Evolutionary conservation across 305 asterid species (phyloP), one percentile per base, ranked within the genome.

Genomic region (Lippia alba): DNA sequence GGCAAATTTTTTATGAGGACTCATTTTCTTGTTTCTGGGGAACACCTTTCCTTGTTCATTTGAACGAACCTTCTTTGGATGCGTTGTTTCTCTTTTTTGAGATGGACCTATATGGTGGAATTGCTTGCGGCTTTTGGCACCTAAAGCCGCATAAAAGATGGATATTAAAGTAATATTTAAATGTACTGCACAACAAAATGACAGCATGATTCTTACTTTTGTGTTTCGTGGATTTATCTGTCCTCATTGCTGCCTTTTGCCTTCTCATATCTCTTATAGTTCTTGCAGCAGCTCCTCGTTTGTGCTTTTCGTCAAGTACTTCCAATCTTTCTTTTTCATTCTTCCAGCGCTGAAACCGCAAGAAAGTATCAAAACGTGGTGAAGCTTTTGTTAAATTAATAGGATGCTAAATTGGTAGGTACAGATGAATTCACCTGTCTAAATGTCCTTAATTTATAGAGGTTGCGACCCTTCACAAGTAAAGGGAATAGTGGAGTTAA

Each of bases 391-490:
- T 39, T 50, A 19, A 48, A 51, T 4, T 66, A 16, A 44, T 14
- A 40, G 45, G 41, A 65, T 19, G 33, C 14, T 16, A 60, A 18
- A 32, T 59, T 34, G 79, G 55, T 33, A 44, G 14, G 69, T 59
- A 53, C 46, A 44, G 57, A 62, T 24, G 64, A 60, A 36, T 46
- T 75, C 64, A 90, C 97, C 91, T 86, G 91, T 86, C 96, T 84
- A 78, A 74, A 86, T 20, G 96, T 86, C 81, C 64, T 82, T 85
- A 84, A 20, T 70, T 66, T 88, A 61, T 91, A 91, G 44, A 91
- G 86, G 80, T 88, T 86, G 50, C 94, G 87, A 33, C 97, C 97
- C 82, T 88, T 88, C 69, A 91, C 90, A 19, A 86, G 97, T 78
- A 90, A 80, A 68, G 90, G 88, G 67, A 68, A 81, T 65, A 86